Percentiles rank a stretch among this genome's conserved stretches.
Conservation (phyloP, 768 basidiomycete species). For the Lactarius vividus region DNA sequence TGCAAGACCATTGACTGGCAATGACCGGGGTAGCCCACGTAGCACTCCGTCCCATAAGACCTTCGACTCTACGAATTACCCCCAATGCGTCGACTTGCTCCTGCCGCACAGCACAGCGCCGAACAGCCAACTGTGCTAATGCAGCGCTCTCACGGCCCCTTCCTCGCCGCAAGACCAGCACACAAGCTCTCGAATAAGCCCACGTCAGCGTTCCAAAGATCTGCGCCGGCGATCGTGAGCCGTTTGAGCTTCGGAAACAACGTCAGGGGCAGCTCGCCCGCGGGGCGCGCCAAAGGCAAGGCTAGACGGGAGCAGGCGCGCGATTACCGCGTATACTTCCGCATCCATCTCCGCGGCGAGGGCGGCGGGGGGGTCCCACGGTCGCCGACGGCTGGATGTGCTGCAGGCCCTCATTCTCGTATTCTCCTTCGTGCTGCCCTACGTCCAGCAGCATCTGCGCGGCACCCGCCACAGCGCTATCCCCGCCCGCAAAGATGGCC, state of each 20-base stretch:
- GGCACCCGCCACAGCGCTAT: background rate
- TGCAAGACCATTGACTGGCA: background rate
- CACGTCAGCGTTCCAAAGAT: constrained; percentile 7
- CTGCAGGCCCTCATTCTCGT: background rate
- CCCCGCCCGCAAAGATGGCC: constrained; percentile 15
- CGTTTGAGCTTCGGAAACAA: constrained; percentile 18
- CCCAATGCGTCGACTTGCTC: constrained; percentile 17
- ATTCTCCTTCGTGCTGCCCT: background rate
- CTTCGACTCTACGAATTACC: constrained; percentile 20
- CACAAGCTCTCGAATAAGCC: constrained; percentile 18
- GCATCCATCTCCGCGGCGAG: background rate
- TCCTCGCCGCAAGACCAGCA: constrained; percentile 15
- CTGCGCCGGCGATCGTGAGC: constrained; percentile 15
- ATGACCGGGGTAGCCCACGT: background rate
- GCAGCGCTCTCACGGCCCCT: background rate
- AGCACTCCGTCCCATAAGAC: constrained; percentile 21
- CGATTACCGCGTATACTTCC: constrained; percentile 13
- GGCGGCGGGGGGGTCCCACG: background rate
- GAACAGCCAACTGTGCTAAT: constrained; percentile 14
- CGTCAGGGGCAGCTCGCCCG: background rate
- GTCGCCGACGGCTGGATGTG: background rate
- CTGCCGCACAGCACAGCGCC: constrained; percentile 21
- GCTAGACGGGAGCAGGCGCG: constrained; percentile 15
- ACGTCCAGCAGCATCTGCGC: constrained; percentile 16
- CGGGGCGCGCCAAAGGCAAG: constrained; percentile 12